Evolutionary conservation across 192 early-diverging fungal genomes (phyloP), one percentile per base, ranked within the genome.

Genomic region (Glomus cerebriforme): DNA sequence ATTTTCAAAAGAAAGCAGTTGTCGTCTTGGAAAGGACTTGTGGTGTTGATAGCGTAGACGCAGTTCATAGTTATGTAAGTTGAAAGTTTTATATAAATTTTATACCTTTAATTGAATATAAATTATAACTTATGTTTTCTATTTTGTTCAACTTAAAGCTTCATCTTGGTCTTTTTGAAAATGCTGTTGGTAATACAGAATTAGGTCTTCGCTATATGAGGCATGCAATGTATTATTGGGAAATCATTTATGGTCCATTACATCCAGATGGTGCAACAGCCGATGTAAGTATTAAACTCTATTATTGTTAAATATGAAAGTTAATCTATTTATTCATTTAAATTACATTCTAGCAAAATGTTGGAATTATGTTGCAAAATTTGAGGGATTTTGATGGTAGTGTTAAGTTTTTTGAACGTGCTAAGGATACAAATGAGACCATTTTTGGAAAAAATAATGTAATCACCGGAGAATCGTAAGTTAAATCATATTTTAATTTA

Each of bases 151-250:
- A 66, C 19, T 65, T 54, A 19, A 54, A 92, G 86, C 81, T 96
- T 67, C 96, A 96, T 78, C 86, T 99, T 79, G 96, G 92, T 45
- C 86, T 94, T 80, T 97, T 95, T 85, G 97, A 99, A 88, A 93
- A 92, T 75, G 87, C 92, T 13, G 84, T 88, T 80, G 94, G 92
- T 15, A 90, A 94, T 79, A 90, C 88, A 1, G 80, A 89, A 60
- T 82, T 90, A 58, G 95, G 92, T 22, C 88, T 99, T 73, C 89
- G 88, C 35, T 92, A 93, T 60, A 89, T 97, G 86, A 85, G 88
- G 22, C 96, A 96, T 82, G 95, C 96, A 0, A 81, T 95, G 80
- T 89, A 91, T 75, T 90, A 92, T 69, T 94, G 94, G 92, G 85
- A 93, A 76, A 81, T 97, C 75, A 87, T 97, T 49, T 91, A 88